These are phyloP conservation scores for Malassezia arunalokei DNA, from an alignment of 1,284 basidiomycete species.

Conservation along the genomic window DNA sequence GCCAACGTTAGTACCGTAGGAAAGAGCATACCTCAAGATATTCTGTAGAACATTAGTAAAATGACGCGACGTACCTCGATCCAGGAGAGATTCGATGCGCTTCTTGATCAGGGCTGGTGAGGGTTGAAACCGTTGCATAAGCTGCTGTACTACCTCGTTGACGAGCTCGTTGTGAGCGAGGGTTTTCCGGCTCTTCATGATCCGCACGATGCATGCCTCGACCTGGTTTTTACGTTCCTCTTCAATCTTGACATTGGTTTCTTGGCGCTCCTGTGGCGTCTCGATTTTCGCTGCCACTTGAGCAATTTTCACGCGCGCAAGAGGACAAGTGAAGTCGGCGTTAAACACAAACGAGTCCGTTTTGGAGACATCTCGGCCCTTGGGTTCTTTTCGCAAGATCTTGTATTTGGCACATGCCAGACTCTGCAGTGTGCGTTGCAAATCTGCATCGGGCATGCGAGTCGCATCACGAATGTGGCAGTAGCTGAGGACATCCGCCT, in stretches of 20 bases:
- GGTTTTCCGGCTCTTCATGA: slow-evolving; percentile 92
- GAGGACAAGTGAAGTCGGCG: slow-evolving; percentile 60
- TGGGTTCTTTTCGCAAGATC: slow-evolving; percentile 78
- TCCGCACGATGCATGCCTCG: slow-evolving; percentile 79
- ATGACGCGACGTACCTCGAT: slow-evolving; percentile 47
- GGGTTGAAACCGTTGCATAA: slow-evolving; percentile 72
- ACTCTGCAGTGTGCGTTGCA: slow-evolving; percentile 83
- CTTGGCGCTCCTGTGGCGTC: slow-evolving; percentile 70
- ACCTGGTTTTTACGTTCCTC: slow-evolving; percentile 82
- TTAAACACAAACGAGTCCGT: slow-evolving; percentile 85
- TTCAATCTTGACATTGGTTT: slow-evolving; percentile 79
- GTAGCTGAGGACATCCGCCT: slow-evolving; percentile 37
- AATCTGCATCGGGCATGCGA: slow-evolving; percentile 60
- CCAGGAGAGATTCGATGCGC: slow-evolving; percentile 83
- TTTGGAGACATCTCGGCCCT: slow-evolving; percentile 64
- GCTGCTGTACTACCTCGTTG: slow-evolving; percentile 76
- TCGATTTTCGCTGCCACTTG: slow-evolving; percentile 79
- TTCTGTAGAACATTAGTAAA: slow-evolving; percentile 11
- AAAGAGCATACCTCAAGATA: slow-evolving; percentile 28
- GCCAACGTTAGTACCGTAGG: not conserved
- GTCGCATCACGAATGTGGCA: slow-evolving; percentile 22
- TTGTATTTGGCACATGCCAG: slow-evolving; percentile 95
- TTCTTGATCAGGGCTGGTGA: slow-evolving; percentile 79
- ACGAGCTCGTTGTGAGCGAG: slow-evolving; percentile 81
- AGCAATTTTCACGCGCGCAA: slow-evolving; percentile 87